These are phyloP conservation scores for Mucor irregularis DNA, from an alignment of 371 early-diverging fungal species.

Conservation along the genomic window DNA sequence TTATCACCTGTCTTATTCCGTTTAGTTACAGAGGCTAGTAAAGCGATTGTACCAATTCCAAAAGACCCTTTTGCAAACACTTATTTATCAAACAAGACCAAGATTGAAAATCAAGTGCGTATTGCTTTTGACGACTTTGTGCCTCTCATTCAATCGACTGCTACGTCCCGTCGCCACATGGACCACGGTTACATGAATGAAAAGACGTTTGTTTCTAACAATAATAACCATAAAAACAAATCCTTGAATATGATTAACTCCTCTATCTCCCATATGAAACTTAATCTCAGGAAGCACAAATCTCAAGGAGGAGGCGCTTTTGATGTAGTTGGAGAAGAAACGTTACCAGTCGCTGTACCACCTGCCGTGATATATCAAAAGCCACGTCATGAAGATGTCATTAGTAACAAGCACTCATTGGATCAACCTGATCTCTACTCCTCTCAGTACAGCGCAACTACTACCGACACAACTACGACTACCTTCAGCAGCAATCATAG, in stretches of 20 bases:
- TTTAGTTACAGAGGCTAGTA: slow-evolving; percentile 30
- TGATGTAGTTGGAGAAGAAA: not conserved
- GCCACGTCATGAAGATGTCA: too few relatives aligned
- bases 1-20: slow-evolving; percentile 36
- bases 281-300: slow-evolving; percentile 13
- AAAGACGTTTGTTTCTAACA: not conserved
- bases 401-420: too few relatives aligned
- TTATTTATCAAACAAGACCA: slow-evolving; percentile 14
- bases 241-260: slow-evolving; percentile 13
- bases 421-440: too few relatives aligned
- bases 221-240: slow-evolving; percentile 5
- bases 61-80: slow-evolving; percentile 30
- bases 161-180: not conserved
- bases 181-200: not conserved
- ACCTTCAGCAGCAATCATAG: not conserved
- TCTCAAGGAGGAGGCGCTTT: slow-evolving; percentile 9
- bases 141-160: slow-evolving; percentile 4
- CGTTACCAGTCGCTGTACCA: not conserved
- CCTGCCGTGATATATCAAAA: too few relatives aligned
- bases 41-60: slow-evolving; percentile 24
- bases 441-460: too few relatives aligned
- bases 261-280: slow-evolving; percentile 12
- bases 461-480: too few relatives aligned
- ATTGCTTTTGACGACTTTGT: slow-evolving; percentile 36
- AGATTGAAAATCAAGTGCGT: slow-evolving; percentile 15